Evolutionary conservation across 179 eudicot species (phyloP).

Genomic region (Beta corolliflora): DNA sequence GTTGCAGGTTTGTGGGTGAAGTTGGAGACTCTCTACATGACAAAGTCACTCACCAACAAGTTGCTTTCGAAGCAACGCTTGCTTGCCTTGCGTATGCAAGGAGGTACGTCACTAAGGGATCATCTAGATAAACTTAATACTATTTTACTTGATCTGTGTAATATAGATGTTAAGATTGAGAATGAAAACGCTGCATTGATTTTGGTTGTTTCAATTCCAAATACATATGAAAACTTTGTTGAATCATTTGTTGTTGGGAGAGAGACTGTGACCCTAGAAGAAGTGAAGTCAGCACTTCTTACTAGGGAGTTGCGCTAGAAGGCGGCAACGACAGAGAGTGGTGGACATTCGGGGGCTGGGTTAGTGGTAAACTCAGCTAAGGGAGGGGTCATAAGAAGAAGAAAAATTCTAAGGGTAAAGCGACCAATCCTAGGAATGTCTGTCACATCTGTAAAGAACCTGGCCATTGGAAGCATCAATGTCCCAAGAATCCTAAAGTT

Average conservation of each 20-base stretch:
- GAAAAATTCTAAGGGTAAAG: too few species aligned
- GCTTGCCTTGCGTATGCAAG: background rate
- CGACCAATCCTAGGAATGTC: too few species aligned
- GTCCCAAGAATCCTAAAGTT: too few species aligned
- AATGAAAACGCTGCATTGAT: too few species aligned
- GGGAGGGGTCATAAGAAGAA: too few species aligned
- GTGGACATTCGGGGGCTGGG: too few species aligned
- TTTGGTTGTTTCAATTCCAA: background rate
- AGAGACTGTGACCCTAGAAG: background rate
- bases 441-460: too few species aligned
- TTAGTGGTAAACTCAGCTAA: too few species aligned
- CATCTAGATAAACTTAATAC: conserved; percentile 3
- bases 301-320: background rate
- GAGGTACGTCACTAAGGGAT: background rate
- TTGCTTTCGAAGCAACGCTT: background rate
- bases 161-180: background rate
- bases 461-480: too few species aligned
- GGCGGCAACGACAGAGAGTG: too few species aligned
- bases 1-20: background rate
- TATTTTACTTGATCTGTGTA: background rate
- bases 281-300: background rate
- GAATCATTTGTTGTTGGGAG: background rate
- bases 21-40: conserved; percentile 10
- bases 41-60: conserved; percentile 8
- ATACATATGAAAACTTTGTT: background rate